Base-by-base conservation (phyloP, 257 asterid species). In the Penstemon davidsonii region DNA sequence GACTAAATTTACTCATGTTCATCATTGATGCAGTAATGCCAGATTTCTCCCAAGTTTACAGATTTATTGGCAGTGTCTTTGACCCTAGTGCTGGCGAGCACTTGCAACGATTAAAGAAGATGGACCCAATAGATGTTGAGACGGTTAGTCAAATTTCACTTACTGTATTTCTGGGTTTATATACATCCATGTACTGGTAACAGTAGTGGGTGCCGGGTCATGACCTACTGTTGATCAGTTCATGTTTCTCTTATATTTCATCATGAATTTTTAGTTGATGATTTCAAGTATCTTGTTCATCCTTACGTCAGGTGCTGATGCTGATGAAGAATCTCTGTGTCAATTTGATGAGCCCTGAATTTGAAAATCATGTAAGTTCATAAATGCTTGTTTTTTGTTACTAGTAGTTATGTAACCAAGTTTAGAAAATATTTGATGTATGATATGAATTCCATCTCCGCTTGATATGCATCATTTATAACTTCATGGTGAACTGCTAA, bases 311-410 rank as follows among this genome's bases (percentile, higher is more conserved):
- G 96, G 88, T 79, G 53, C 45, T 87, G 74, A 76, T 80, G 92
- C 64, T 92, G 91, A 89, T 89, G 96, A 83, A 77, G 79, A 92
- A 92, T 81, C 96, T 92, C 1, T 76, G 91, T 4, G 78, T 54
- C 80, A 92, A 92, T 75, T 79, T 92, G 72, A 65, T 64, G 78
- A 87, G 83, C 84, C 95, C 96, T 7, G 96, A 89, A 62, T 92
- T 87, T 60, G 89, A 92, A 85, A 82, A 82, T 75, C 88, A 89
- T 71, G 96, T 87, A 78, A 89, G 96, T 82, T 37, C 7, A 0
- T 51, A 33, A 44, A 4, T 8, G 10, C 6, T 4, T 19, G 18
- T 10, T 55, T 18, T 5, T 4, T 6, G 19, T 37, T 33, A 38
- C 63, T 58, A 8, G 46, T n/a, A 19, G 9, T 25, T 49, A 3